Evolutionary conservation across 495 filamentous ascomycete genomes (phyloP), one percentile per base, ranked within the genome.

Genomic region (Terfezia claveryi): DNA sequence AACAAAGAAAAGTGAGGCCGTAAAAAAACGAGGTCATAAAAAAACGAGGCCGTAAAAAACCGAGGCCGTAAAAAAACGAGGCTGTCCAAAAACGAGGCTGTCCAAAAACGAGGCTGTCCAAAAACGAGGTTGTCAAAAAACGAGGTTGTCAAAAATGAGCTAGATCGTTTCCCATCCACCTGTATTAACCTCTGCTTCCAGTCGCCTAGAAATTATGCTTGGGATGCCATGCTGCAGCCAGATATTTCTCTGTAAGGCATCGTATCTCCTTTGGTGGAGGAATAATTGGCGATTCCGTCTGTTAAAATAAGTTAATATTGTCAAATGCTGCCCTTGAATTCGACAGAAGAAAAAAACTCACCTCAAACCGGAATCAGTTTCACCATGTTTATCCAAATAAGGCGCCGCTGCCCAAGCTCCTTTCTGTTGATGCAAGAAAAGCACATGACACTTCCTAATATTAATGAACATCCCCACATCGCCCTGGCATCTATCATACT

Each of bases 161-260:
- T 68, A 86, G 54, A 88, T 78, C 23, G 88, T 94, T 70, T 98
- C 91, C 91, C 91, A 98, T 2, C 91, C 91, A 8, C 91, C 91
- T 59, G 82, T 93, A 64, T 96, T 96, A 49, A 94, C 83, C 63
- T 98, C 91, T 10, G 81, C 81, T 71, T 98, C 91, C 57, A 96
- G 69, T 67, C 87, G 87, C 58, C 91, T 73, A 54, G 81, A 80
- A 63, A 98, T 93, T 37, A 80, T 81, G 50, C 82, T 88, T n/a
- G 86, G 87, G 37, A 96, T 77, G 23, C 80, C 78, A 60, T 94
- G 87, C 23, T 80, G 76, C 56, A 98, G 71, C 91, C 92, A 96
- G 23, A 87, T 76, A 59, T 79, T 83, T 52, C 91, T 74, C 38
- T 94, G 71, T 59, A 95, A 76, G 50, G 80, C 76, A 66, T 98